Percentiles rank a stretch among this genome's conserved stretches.
Evolutionary conservation across 192 early-diverging fungal species (phyloP).

Genomic region (Coemansia sp.): DNA sequence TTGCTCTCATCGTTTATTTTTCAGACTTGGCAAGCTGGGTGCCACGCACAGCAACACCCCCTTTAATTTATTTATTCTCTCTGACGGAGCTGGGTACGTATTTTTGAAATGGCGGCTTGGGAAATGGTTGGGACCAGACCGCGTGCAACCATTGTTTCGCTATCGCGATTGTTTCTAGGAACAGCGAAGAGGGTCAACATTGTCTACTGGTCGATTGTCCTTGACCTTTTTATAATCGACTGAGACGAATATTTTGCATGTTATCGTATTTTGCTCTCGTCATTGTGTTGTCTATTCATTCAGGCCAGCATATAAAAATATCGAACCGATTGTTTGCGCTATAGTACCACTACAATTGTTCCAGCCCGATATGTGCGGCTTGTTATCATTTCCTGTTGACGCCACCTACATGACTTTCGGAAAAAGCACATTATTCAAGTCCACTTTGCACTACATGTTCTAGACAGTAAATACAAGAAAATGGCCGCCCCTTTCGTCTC

Average conservation of each 20-base stretch:
- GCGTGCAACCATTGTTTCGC: background rate
- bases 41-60: background rate
- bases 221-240: background rate
- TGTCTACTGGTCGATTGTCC: background rate
- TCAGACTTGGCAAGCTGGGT: background rate
- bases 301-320: background rate
- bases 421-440: background rate
- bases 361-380: background rate
- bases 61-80: background rate
- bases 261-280: background rate
- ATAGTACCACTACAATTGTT: background rate
- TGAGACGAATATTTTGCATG: background rate
- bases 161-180: background rate
- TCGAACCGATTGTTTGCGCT: background rate
- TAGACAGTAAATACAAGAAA: background rate
- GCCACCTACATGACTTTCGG: background rate
- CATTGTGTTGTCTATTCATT: constrained; percentile 4
- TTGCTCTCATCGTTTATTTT: background rate
- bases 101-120: background rate
- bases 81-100: background rate
- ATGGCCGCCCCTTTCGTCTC: background rate
- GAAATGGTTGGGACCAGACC: background rate
- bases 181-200: background rate
- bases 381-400: constrained; percentile 5
- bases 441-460: background rate